Evolutionary conservation across 2,329 filamentous ascomycete species (phyloP), one percentile per base, ranked within the genome.

Genomic region (Cryphonectria japonica): DNA sequence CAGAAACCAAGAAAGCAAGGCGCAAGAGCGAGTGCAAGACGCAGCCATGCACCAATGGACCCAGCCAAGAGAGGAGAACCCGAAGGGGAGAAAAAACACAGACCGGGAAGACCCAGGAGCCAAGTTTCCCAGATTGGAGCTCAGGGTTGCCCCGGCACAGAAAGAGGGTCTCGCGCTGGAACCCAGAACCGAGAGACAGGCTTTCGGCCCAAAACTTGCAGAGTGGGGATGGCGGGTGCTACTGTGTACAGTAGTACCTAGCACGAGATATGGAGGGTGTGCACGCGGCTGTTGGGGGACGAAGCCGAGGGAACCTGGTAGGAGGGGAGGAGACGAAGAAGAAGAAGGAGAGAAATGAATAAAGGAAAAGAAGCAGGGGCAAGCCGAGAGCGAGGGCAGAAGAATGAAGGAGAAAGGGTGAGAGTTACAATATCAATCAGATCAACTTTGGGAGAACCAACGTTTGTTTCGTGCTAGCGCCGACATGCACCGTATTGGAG

Each of bases 151-250:
- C 67, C 57, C 67, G 57, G 67, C 34, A 62, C 34, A 61, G 43
- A 63, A 68, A 68, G 41, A 63, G 67, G 67, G 67, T 68, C 67
- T 68, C 67, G 62, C 39, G 26, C 67, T 68, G 67, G 67, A 68
- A 68, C 67, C 59, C 54, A 61, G 41, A 68, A 54, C 67, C 67
- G 67, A 68, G 67, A 62, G 59, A 62, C 67, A 68, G 54, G 32
- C 65, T 67, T 46, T n/a, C 43, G 63, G 43, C 63, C 41, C 63
- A 46, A 52, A 37, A 65, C 39, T 26, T 16, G 39, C 37, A 22
- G 29, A 37, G 63, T 65, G 63, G 63, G 19, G 63, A 65, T 52
- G 14, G 63, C 34, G 63, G 41, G 43, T 52, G 54, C 29, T 59
- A 59, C 54, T 59, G 26, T 59, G 54, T 14, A 59, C 52, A 26